These are phyloP conservation scores for Aaosphaeria pasadenensis DNA, from an alignment of 2,329 filamentous ascomycete species.

Conservation along the genomic window DNA sequence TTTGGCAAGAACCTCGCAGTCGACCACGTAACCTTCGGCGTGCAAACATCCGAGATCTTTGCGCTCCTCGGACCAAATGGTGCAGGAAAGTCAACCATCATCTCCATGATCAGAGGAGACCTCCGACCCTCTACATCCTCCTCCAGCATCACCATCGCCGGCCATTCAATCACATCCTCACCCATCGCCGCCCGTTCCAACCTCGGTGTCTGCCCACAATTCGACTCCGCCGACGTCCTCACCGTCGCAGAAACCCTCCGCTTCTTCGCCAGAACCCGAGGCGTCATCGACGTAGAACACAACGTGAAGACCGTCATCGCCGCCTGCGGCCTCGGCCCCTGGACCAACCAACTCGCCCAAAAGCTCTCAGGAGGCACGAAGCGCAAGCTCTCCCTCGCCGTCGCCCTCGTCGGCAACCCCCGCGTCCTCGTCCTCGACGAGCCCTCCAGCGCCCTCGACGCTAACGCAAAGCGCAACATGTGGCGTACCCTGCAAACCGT, in stretches of 20 bases:
- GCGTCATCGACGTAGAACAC: conserved; percentile 50
- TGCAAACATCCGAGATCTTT: conserved; percentile 72
- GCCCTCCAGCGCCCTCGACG: conserved; percentile 81
- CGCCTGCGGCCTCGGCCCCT: conserved; percentile 68
- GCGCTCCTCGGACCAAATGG: conserved; percentile 82
- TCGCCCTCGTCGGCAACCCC: conserved; percentile 87
- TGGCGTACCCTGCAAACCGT: conserved; percentile 88
- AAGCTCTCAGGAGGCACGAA: conserved; percentile 86
- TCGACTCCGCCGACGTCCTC: conserved; percentile 82
- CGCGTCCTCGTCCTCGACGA: conserved; percentile 85
- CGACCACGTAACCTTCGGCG: conserved; percentile 63
- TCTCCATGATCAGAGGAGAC: conserved; percentile 80
- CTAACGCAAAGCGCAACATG: conserved; percentile 77
- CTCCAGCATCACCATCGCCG: conserved; percentile 68
- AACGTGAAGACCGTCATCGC: conserved; percentile 60
- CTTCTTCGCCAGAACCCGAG: conserved; percentile 74
- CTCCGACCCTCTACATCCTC: conserved; percentile 65
- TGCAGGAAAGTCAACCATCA: conserved; percentile 81
- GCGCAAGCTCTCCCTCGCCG: conserved; percentile 80
- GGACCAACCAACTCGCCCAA: conserved; percentile 64
- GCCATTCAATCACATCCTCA: conserved; percentile 59
- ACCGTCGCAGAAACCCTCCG: conserved; percentile 76
- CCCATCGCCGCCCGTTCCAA: conserved; percentile 64
- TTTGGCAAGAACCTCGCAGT: conserved; percentile 72
- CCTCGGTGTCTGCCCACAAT: conserved; percentile 80